These are phyloP conservation scores for Puccinia brachypodii DNA, from an alignment of 1,284 basidiomycete species.

Conservation along the genomic window DNA sequence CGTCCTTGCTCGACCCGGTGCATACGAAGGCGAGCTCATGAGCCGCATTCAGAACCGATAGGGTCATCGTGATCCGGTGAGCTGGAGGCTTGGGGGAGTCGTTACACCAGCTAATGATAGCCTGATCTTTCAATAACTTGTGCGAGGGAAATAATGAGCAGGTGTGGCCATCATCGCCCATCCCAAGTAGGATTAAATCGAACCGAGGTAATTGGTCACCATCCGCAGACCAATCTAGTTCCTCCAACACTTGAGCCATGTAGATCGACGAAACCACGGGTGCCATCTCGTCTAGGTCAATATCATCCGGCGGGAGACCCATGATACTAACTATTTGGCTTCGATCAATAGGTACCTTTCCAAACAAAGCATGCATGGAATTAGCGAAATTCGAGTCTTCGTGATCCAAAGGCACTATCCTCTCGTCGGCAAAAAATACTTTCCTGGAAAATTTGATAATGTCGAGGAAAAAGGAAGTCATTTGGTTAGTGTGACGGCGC, in stretches of 20 bases:
- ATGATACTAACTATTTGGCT: conserved; percentile 57
- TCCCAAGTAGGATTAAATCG: conserved; percentile 57
- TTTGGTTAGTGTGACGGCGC: neutral
- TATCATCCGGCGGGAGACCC: conserved; percentile 58
- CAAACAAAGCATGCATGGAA: conserved; percentile 56
- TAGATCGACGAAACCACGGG: conserved; percentile 89
- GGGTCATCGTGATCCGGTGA: conserved; percentile 56
- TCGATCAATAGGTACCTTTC: conserved; percentile 56
- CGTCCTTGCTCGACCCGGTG: conserved; percentile 56
- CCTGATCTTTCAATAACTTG: conserved; percentile 55
- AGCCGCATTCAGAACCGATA: conserved; percentile 54
- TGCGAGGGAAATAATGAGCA: conserved; percentile 58
- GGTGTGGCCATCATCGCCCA: conserved; percentile 58
- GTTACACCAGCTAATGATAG: conserved; percentile 57
- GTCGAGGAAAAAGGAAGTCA: neutral
- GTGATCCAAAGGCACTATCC: conserved; percentile 56
- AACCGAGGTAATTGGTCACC: conserved; percentile 55
- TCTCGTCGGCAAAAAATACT: conserved; percentile 58
- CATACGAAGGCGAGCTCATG: conserved; percentile 57
- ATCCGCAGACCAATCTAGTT: conserved; percentile 51
- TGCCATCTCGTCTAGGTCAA: conserved; percentile 78
- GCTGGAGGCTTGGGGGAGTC: conserved; percentile 57
- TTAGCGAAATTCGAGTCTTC: conserved; percentile 56
- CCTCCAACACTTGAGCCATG: conserved; percentile 81
- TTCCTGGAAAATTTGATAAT: conserved; percentile 50